phyloP scores from a whole-genome alignment of 2,329 filamentous ascomycete genomes.

The Furcasterigmium sp. region DNA sequence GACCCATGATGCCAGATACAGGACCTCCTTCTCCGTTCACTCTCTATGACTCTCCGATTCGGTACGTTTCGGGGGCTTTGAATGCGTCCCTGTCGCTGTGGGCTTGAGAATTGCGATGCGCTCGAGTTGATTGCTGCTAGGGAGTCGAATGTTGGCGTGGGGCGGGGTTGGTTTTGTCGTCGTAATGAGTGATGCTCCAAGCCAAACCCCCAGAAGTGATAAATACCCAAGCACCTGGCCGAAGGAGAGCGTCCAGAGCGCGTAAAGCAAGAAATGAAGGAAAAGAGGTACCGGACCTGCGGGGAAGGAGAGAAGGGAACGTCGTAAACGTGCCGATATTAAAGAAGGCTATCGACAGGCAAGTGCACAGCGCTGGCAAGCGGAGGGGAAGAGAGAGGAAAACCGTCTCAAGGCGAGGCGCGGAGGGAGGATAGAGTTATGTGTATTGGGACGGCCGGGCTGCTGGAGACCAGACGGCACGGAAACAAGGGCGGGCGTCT shows the following conservation, averaged over 20 bases:
- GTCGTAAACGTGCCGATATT: slow-evolving; percentile 34
- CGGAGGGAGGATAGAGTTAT: slow-evolving; percentile 15
- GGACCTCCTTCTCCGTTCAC: slow-evolving; percentile 6
- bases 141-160: neutral
- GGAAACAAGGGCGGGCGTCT: neutral
- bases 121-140: neutral
- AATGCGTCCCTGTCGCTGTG: neutral
- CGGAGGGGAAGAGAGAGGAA: slow-evolving; percentile 20
- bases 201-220: neutral
- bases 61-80: neutral
- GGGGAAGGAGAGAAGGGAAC: slow-evolving; percentile 20
- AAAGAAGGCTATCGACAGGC: slow-evolving; percentile 49
- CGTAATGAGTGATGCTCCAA: neutral
- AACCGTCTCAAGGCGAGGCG: slow-evolving; percentile 7
- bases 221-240: slow-evolving; percentile 8
- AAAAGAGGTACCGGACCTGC: slow-evolving; percentile 49
- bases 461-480: neutral
- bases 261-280: slow-evolving; percentile 18
- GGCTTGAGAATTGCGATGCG: neutral
- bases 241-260: slow-evolving; percentile 17
- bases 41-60: slow-evolving; percentile 9
- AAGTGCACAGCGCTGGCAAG: slow-evolving; percentile 43
- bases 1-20: slow-evolving; percentile 64
- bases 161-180: neutral
- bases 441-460: slow-evolving; percentile 30